These are phyloP conservation scores for Euphorbia peplus DNA, from an alignment of 345 rosid species.

Conservation along the genomic window DNA sequence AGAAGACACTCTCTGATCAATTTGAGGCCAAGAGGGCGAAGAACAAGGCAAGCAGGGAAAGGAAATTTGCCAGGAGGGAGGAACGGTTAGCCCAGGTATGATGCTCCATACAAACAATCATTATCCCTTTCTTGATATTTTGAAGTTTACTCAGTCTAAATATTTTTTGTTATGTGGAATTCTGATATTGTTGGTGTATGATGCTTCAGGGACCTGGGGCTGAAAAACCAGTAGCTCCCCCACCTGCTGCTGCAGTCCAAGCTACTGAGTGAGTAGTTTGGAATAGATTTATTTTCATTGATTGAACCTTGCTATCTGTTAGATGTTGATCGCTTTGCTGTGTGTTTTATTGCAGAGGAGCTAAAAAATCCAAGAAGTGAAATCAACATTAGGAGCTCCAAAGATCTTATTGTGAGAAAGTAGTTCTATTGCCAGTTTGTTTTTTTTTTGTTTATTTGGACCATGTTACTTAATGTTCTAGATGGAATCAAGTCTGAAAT, in stretches of 20 bases:
- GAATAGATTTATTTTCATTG: neutral
- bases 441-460: constrained; percentile 4
- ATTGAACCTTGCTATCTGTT: neutral
- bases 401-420: neutral
- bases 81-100: constrained; percentile 85
- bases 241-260: constrained; percentile 19
- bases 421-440: constrained; percentile 10
- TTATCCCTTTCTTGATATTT: neutral
- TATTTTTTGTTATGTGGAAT: neutral
- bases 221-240: constrained; percentile 20
- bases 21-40: constrained; percentile 95
- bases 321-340: neutral
- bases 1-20: constrained; percentile 86
- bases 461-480: constrained; percentile 5
- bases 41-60: constrained; percentile 97
- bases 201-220: constrained; percentile 23
- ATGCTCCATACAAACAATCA: neutral
- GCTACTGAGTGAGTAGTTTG: neutral
- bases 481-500: neutral
- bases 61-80: constrained; percentile 80
- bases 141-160: neutral
- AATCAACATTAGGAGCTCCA: neutral
- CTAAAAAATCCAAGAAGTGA: constrained; percentile 27
- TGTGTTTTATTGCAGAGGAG: constrained; percentile 6
- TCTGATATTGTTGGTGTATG: neutral